phyloP scores from a whole-genome alignment of 768 basidiomycete species.

The Calocera viscosa region DNA sequence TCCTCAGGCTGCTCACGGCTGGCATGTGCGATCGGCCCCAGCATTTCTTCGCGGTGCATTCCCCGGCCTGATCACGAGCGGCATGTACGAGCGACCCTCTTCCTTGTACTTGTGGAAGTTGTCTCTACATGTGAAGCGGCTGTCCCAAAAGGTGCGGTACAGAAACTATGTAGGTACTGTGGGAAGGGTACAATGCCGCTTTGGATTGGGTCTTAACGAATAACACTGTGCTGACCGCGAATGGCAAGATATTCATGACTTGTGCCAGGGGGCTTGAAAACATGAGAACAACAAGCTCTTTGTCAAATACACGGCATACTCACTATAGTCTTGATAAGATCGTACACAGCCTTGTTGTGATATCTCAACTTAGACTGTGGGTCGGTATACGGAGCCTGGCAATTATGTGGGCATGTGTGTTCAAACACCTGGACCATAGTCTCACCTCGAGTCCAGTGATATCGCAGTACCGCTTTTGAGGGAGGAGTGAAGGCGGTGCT shows the following conservation, averaged over 20 bases:
- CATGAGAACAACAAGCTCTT: not conserved
- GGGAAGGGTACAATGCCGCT: too few species aligned
- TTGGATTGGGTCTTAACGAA: not conserved
- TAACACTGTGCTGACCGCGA: not conserved
- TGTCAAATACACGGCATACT: slow-evolving; percentile 16
- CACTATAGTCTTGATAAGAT: slow-evolving; percentile 63
- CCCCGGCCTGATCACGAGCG: too few species aligned
- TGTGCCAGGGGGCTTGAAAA: not conserved
- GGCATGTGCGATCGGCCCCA: too few species aligned
- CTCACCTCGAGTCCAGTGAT: slow-evolving; percentile 71
- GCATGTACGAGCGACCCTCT: too few species aligned
- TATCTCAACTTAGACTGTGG: slow-evolving; percentile 68
- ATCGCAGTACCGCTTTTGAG: slow-evolving; percentile 68
- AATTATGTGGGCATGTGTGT: not conserved
- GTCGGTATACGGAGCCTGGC: slow-evolving; percentile 76
- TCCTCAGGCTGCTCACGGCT: too few species aligned
- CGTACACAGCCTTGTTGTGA: slow-evolving; percentile 79
- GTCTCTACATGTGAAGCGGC: too few species aligned
- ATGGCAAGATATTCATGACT: not conserved
- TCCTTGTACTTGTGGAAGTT: too few species aligned
- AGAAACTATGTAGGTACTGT: too few species aligned
- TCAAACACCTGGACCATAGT: not conserved
- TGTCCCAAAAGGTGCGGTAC: too few species aligned
- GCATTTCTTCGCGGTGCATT: too few species aligned
- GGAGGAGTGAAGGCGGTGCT: slow-evolving; percentile 69